Evolutionary conservation across 2,329 filamentous ascomycete genomes (phyloP).

Genomic region (Ophiostoma sp.): DNA sequence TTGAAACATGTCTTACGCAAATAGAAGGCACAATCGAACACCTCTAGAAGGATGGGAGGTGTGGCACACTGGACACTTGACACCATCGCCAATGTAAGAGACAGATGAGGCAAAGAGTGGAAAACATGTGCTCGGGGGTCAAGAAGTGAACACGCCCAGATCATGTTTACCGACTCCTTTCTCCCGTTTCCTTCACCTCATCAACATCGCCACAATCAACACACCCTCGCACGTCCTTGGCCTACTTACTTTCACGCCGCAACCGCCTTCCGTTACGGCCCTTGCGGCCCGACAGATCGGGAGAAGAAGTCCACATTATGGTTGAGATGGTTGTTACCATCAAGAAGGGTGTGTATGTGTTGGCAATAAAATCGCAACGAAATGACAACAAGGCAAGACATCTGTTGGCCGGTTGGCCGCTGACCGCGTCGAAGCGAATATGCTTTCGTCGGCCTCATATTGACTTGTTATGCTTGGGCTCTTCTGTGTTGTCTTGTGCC

Average conservation of each 20-base stretch:
- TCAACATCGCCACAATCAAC: slow-evolving; percentile 5
- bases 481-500: background rate
- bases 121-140: background rate
- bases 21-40: slow-evolving; percentile 7
- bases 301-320: background rate
- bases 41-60: slow-evolving; percentile 3
- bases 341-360: background rate
- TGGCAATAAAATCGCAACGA: background rate
- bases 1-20: slow-evolving; percentile 19
- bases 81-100: background rate
- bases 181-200: slow-evolving; percentile 4
- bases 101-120: background rate
- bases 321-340: background rate
- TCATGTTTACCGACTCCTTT: background rate
- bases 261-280: background rate
- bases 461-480: background rate
- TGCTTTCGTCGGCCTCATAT: background rate
- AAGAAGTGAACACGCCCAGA: background rate
- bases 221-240: background rate
- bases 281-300: slow-evolving; percentile 16
- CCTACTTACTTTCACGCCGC: background rate
- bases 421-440: no score
- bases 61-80: background rate
- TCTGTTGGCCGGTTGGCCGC: background rate
- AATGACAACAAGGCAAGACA: background rate